phyloP scores from a whole-genome alignment of 805 yeast species.

The Ogataea henricii region DNA sequence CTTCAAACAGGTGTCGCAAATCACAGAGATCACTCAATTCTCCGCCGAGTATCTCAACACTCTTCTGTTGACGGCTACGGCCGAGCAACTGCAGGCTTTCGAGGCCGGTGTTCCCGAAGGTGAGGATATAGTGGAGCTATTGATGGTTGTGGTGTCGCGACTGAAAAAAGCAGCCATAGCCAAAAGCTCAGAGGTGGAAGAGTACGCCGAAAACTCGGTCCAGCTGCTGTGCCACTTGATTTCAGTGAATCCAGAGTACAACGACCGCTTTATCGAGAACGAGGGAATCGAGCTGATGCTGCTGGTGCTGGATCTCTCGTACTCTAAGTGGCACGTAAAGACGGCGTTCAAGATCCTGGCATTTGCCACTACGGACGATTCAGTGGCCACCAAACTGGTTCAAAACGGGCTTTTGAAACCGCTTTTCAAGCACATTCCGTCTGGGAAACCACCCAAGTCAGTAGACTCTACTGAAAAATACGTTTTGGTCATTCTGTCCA shows the following conservation, averaged over 20 bases:
- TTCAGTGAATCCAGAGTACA: slow-evolving; percentile 1
- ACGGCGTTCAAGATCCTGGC: slow-evolving; percentile 15
- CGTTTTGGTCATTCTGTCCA: slow-evolving; percentile 12
- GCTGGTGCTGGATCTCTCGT: slow-evolving; percentile 11
- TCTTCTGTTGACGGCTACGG: slow-evolving; percentile 6
- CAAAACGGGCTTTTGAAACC: slow-evolving; percentile 18
- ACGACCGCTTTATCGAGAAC: slow-evolving; percentile 7
- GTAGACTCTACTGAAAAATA: slow-evolving; percentile 1
- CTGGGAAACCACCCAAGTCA: slow-evolving; percentile 8
- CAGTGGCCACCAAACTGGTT: slow-evolving; percentile 8
- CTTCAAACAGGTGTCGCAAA: slow-evolving; percentile 2
- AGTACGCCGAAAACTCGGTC: slow-evolving; percentile 19
- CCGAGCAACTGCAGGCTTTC: not conserved
- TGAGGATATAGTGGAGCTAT: slow-evolving; percentile 12
- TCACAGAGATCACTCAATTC: slow-evolving; percentile 16
- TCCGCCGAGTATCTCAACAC: slow-evolving; percentile 19
- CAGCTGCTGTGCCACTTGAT: slow-evolving; percentile 16
- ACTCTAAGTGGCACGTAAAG: slow-evolving; percentile 20
- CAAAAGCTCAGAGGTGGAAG: slow-evolving; percentile 14
- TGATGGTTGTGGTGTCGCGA: slow-evolving; percentile 16
- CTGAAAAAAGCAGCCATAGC: slow-evolving; percentile 8
- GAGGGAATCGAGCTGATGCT: slow-evolving; percentile 24
- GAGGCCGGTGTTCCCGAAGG: not conserved
- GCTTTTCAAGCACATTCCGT: slow-evolving; percentile 14
- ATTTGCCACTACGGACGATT: slow-evolving; percentile 6